Percentiles rank a stretch among this genome's conserved stretches.
Conservation (phyloP, 768 basidiomycete species). For the Postia placenta region DNA sequence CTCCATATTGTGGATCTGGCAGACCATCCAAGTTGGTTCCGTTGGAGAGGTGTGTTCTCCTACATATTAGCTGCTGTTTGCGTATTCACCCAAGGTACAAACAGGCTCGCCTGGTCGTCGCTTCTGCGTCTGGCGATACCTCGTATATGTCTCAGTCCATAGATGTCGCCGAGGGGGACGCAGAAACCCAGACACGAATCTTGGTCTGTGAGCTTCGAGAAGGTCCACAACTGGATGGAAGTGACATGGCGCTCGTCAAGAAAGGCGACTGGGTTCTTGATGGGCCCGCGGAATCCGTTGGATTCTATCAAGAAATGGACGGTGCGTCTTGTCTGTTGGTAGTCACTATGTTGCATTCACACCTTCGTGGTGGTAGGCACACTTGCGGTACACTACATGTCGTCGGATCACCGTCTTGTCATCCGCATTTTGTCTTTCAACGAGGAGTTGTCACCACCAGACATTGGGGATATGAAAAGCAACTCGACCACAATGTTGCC, state of each 20-base stretch:
- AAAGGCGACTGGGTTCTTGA: conserved; percentile 52
- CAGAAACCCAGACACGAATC: conserved; percentile 32
- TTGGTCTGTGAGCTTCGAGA: conserved; percentile 33
- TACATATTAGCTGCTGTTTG: no score
- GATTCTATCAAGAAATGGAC: conserved; percentile 39
- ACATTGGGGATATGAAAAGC: conserved; percentile 24
- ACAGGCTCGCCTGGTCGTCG: conserved; percentile 33
- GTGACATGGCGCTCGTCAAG: conserved; percentile 34
- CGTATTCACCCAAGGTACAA: neutral
- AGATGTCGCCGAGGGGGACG: conserved; percentile 13
- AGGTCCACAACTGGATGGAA: conserved; percentile 22
- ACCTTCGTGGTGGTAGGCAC: conserved; percentile 23
- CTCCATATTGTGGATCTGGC: conserved; percentile 30
- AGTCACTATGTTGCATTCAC: no score
- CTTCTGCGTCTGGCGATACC: conserved; percentile 38
- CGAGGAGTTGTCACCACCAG: conserved; percentile 3
- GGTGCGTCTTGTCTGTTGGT: conserved; percentile 42
- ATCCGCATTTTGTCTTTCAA: conserved; percentile 32
- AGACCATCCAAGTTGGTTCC: conserved; percentile 21
- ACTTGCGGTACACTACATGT: conserved; percentile 36
- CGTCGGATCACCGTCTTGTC: conserved; percentile 38
- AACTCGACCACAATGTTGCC: conserved; percentile 29
- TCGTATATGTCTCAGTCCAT: conserved; percentile 20
- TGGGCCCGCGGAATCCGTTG: conserved; percentile 39
- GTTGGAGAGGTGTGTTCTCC: conserved; percentile 24